Evolutionary conservation across 345 rosid species (phyloP).

Genomic region (Melastoma malabathricum): DNA sequence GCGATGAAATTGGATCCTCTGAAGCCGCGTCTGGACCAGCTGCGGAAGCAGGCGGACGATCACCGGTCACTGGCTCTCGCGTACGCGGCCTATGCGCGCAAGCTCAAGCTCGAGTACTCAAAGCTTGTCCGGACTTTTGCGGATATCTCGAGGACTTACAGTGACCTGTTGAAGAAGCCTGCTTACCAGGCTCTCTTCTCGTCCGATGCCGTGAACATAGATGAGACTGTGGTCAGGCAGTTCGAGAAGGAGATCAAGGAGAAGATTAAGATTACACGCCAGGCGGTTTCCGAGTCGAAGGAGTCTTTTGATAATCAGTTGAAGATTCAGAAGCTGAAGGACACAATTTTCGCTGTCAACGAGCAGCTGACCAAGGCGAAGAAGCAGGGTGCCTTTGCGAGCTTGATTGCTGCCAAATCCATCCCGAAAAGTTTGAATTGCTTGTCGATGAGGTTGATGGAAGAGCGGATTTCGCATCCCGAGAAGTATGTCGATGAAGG

Average conservation of each 20-base stretch:
- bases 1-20: conserved; percentile 81
- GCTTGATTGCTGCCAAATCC: conserved; percentile 89
- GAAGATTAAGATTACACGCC: conserved; percentile 79
- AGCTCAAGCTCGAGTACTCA: conserved; percentile 90
- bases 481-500: conserved; percentile 77
- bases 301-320: conserved; percentile 91
- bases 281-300: conserved; percentile 75
- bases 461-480: conserved; percentile 80
- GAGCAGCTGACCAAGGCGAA: conserved; percentile 84
- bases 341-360: conserved; percentile 73
- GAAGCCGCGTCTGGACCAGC: conserved; percentile 79
- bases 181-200: conserved; percentile 42
- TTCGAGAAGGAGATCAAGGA: conserved; percentile 98
- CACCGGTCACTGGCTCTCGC: conserved; percentile 69
- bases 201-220: conserved; percentile 49
- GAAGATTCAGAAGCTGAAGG: conserved; percentile 92
- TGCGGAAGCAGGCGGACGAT: conserved; percentile 95
- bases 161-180: conserved; percentile 72
- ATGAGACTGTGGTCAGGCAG: conserved; percentile 50
- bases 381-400: conserved; percentile 94
- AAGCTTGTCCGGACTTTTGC: conserved; percentile 79
- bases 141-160: conserved; percentile 71
- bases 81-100: conserved; percentile 82
- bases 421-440: conserved; percentile 93
- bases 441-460: conserved; percentile 89